Evolutionary conservation across 2,329 filamentous ascomycete genomes (phyloP).

Genomic region (Rhynchosporium secalis): DNA sequence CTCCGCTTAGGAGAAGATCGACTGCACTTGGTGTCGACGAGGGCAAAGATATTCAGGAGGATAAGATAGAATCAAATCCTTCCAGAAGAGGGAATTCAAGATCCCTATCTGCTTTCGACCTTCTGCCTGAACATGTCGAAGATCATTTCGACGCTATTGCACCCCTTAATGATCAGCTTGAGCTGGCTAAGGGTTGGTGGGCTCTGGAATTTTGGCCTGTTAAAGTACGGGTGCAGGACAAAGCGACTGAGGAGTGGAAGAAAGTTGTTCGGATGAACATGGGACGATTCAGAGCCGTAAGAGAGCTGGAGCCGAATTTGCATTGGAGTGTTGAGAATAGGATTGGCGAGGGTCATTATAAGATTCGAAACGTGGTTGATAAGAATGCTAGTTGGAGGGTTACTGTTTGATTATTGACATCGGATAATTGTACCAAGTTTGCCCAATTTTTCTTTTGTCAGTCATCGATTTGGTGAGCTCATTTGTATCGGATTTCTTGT

Average conservation of each 20-base stretch:
- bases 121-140: conserved; percentile 45
- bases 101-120: conserved; percentile 19
- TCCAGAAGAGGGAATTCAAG: not conserved
- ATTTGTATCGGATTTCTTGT: no score
- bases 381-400: conserved; percentile 41
- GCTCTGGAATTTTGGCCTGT: conserved; percentile 47
- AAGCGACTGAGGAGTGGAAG: conserved; percentile 41
- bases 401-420: not conserved
- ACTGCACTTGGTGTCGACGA: conserved; percentile 36
- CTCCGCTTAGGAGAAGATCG: conserved; percentile 39
- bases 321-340: conserved; percentile 47
- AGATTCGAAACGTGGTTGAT: conserved; percentile 38
- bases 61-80: not conserved
- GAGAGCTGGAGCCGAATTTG: conserved; percentile 43
- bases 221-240: conserved; percentile 42
- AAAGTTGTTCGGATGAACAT: conserved; percentile 43
- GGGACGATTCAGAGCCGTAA: conserved; percentile 42
- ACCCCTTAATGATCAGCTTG: conserved; percentile 45
- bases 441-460: not conserved
- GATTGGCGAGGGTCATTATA: conserved; percentile 41
- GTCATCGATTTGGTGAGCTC: not conserved
- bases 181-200: conserved; percentile 45
- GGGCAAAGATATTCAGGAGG: conserved; percentile 25
- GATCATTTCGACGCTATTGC: conserved; percentile 46
- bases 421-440: not conserved